These are phyloP conservation scores for Claviceps paspali DNA, from an alignment of 2,329 filamentous ascomycete genomes.

Conservation along the genomic window DNA sequence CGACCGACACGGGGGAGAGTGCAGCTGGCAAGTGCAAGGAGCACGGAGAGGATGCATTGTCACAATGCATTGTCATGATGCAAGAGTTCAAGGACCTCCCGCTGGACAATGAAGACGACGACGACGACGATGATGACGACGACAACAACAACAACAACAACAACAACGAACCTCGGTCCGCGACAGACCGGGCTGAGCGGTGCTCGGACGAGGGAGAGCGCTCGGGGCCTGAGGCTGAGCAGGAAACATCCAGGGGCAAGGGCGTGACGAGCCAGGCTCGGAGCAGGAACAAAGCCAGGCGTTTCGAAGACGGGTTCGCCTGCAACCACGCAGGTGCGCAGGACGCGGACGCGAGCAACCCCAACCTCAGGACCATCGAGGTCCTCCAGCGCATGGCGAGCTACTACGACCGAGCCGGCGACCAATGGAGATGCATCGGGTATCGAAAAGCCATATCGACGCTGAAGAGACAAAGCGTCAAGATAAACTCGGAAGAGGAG, in stretches of 20 bases:
- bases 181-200: too few relatives aligned
- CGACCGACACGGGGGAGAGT: background rate
- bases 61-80: slow-evolving; percentile 47
- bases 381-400: slow-evolving; percentile 64
- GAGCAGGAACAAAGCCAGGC: slow-evolving; percentile 12
- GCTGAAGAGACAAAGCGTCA: slow-evolving; percentile 47
- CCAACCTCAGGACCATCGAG: slow-evolving; percentile 62
- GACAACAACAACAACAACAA: too few relatives aligned
- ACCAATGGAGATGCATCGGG: slow-evolving; percentile 59
- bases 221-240: background rate
- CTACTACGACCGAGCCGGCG: slow-evolving; percentile 60
- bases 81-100: slow-evolving; percentile 45
- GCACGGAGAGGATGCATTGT: too few relatives aligned
- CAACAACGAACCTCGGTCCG: slow-evolving; percentile 20
- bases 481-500: slow-evolving; percentile 53
- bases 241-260: background rate
- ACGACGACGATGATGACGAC: too few relatives aligned
- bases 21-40: background rate
- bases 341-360: slow-evolving; percentile 34
- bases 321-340: slow-evolving; percentile 38
- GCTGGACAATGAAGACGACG: slow-evolving; percentile 34
- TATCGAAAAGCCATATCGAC: slow-evolving; percentile 68
- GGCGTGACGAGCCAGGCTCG: too few relatives aligned
- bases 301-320: slow-evolving; percentile 34
- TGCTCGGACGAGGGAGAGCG: too few relatives aligned